phyloP scores from a whole-genome alignment of 441 rosid genomes.

The Biscutella laevigata region DNA sequence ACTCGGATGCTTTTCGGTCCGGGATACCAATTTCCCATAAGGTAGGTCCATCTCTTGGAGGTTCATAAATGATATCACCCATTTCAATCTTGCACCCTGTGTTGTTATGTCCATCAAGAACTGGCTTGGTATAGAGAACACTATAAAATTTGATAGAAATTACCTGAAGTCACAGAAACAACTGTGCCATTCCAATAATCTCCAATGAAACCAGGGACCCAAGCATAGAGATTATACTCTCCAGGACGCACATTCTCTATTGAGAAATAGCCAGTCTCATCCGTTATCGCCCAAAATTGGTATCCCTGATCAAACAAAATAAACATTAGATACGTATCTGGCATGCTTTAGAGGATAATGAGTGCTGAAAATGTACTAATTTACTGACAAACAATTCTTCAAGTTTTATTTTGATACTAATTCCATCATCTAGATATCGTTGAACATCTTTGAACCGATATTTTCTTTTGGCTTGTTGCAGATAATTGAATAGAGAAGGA shows the following conservation, averaged over 20 bases:
- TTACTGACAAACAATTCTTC: neutral
- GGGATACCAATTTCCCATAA: conserved; percentile 75
- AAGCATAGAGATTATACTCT: conserved; percentile 53
- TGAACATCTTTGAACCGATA: neutral
- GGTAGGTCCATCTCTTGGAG: conserved; percentile 68
- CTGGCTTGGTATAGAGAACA: neutral
- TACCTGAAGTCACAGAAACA: conserved; percentile 38
- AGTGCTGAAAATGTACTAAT: neutral
- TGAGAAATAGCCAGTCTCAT: conserved; percentile 43
- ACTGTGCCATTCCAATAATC: conserved; percentile 33
- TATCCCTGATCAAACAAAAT: conserved; percentile 61
- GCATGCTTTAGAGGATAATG: neutral
- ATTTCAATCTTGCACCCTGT: conserved; percentile 37
- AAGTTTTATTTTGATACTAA: neutral
- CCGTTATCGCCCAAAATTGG: conserved; percentile 57
- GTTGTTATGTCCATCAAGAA: conserved; percentile 12
- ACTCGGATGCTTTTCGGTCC: conserved; percentile 53
- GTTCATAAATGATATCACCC: conserved; percentile 57
- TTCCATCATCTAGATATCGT: neutral
- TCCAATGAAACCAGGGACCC: conserved; percentile 62
- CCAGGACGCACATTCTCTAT: conserved; percentile 37
- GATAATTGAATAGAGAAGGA: neutral
- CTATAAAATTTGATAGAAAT: neutral
- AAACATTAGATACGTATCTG: too few species aligned
- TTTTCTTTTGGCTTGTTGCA: neutral